phyloP scores from a whole-genome alignment of 768 basidiomycete species.

The Mycena indigotica region DNA sequence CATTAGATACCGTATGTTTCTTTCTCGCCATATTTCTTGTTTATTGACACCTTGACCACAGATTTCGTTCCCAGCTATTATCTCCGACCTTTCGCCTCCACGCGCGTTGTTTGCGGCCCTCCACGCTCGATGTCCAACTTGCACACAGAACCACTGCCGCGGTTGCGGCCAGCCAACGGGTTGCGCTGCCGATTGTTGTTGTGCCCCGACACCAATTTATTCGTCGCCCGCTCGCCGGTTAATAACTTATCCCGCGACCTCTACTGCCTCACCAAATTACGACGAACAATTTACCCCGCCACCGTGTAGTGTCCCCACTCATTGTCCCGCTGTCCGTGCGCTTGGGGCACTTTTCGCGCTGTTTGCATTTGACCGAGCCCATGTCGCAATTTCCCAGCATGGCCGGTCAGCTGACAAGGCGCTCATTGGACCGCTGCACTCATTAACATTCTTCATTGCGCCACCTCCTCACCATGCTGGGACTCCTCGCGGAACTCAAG shows the following conservation, averaged over 20 bases:
- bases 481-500: neutral
- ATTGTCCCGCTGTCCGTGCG: constrained; percentile 20
- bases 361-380: constrained; percentile 17
- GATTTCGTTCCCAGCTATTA: constrained; percentile 2
- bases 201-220: neutral
- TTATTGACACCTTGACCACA: neutral
- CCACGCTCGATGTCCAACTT: constrained; percentile 16
- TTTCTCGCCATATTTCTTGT: neutral
- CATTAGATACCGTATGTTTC: constrained; percentile 1
- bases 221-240: neutral
- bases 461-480: neutral
- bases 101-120: constrained; percentile 10
- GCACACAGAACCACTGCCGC: constrained; percentile 11
- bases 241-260: neutral
- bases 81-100: neutral
- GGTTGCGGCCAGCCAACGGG: constrained; percentile 9
- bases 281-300: neutral
- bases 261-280: neutral
- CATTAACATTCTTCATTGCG: constrained; percentile 11
- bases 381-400: neutral
- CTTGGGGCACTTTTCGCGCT: constrained; percentile 10
- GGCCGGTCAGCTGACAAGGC: constrained; percentile 5
- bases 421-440: constrained; percentile 11
- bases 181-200: neutral
- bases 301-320: constrained; percentile 7